Percentiles rank a stretch among this genome's conserved stretches.
phyloP scores from a whole-genome alignment of 306 rosid species.

The Ammopiptanthus mongolicus region DNA sequence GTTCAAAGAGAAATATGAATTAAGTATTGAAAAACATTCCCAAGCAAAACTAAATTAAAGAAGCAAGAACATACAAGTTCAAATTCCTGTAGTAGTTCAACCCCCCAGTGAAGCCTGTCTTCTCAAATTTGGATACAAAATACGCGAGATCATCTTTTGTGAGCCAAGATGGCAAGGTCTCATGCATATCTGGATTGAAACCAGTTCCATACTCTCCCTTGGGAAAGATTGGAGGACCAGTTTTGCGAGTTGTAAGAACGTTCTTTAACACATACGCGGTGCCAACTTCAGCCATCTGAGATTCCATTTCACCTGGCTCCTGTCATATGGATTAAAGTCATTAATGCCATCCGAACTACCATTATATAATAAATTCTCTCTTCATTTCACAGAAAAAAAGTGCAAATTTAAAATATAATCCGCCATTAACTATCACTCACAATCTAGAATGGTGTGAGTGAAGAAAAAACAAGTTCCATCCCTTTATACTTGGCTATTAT shows the following conservation, averaged over 20 bases:
- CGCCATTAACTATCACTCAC: too few species aligned
- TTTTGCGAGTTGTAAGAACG: neutral
- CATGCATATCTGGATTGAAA: neutral
- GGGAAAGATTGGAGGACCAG: conserved; percentile 12
- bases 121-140: conserved; percentile 22
- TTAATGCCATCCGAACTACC: neutral
- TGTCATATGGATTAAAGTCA: neutral
- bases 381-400: neutral
- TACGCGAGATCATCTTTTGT: conserved; percentile 22
- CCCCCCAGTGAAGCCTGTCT: conserved; percentile 27
- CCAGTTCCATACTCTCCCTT: neutral
- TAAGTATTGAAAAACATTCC: neutral
- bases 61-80: neutral
- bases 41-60: neutral
- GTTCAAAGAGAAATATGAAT: too few species aligned
- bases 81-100: conserved; percentile 26
- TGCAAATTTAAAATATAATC: neutral
- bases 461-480: too few species aligned
- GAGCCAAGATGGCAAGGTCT: conserved; percentile 29
- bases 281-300: neutral
- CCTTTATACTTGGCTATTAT: too few species aligned
- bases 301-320: conserved; percentile 6
- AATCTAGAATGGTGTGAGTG: too few species aligned
- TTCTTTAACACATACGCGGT: neutral
- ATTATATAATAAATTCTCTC: neutral